These are phyloP conservation scores for Erodium trifolium DNA, from an alignment of 441 rosid genomes.

Conservation along the genomic window DNA sequence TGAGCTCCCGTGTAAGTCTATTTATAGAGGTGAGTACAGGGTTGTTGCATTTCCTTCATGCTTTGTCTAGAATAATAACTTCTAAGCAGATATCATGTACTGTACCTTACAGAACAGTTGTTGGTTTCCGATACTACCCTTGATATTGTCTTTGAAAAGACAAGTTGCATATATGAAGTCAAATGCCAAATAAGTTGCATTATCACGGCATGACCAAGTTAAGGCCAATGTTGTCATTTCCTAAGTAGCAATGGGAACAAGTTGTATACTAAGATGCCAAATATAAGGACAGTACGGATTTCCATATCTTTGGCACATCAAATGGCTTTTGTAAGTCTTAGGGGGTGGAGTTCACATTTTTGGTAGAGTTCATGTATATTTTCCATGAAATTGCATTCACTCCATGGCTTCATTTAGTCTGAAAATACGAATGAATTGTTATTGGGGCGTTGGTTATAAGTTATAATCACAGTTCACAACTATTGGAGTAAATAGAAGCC, in stretches of 20 bases:
- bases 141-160: background rate
- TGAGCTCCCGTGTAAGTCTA: background rate
- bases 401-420: too few species aligned
- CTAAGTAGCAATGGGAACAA: background rate
- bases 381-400: background rate
- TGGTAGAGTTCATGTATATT: background rate
- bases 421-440: too few species aligned
- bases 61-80: background rate
- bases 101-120: background rate
- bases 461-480: too few species aligned
- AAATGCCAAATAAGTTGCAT: too few species aligned
- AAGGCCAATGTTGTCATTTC: background rate
- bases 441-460: too few species aligned
- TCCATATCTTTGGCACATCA: background rate
- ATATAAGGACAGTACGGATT: background rate
- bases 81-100: background rate
- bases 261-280: background rate
- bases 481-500: too few species aligned
- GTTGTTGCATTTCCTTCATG: background rate
- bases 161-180: too few species aligned
- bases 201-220: background rate
- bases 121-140: background rate
- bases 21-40: background rate
- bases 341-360: background rate
- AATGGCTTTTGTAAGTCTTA: background rate